Evolutionary conservation across 1,284 basidiomycete genomes (phyloP).

Genomic region (Cerrena zonata): DNA sequence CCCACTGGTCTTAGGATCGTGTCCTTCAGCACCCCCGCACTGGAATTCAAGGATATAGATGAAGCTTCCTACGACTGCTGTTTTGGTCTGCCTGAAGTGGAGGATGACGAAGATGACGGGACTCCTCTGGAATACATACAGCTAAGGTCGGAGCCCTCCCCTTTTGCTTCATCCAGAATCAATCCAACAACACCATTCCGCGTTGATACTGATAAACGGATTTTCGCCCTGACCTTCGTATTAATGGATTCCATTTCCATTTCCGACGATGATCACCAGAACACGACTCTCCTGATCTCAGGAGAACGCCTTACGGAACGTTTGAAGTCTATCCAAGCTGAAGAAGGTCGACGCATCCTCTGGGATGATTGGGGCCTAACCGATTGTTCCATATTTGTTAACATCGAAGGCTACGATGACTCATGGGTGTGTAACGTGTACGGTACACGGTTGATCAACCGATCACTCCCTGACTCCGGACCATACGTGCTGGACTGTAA

Average conservation of each 20-base stretch:
- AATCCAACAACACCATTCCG: conserved; percentile 56
- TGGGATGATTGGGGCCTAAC: conserved; percentile 52
- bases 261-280: background rate
- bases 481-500: conserved; percentile 45
- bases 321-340: background rate
- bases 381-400: conserved; percentile 39
- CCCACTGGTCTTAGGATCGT: too few relatives aligned
- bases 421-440: conserved; percentile 58
- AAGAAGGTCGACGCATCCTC: conserved; percentile 21
- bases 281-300: background rate
- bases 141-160: too few relatives aligned
- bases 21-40: too few relatives aligned
- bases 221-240: conserved; percentile 46
- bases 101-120: too few relatives aligned
- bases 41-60: too few relatives aligned
- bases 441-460: conserved; percentile 34
- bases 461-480: background rate
- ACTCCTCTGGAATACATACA: too few relatives aligned
- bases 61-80: too few relatives aligned
- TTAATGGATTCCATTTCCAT: conserved; percentile 23
- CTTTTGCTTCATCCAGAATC: too few relatives aligned
- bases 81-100: too few relatives aligned
- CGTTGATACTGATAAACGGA: conserved; percentile 36
- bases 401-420: conserved; percentile 29
- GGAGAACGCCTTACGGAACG: background rate